Conservation (phyloP, 75 land plant genomes). For the Isoetes taiwanensis region DNA sequence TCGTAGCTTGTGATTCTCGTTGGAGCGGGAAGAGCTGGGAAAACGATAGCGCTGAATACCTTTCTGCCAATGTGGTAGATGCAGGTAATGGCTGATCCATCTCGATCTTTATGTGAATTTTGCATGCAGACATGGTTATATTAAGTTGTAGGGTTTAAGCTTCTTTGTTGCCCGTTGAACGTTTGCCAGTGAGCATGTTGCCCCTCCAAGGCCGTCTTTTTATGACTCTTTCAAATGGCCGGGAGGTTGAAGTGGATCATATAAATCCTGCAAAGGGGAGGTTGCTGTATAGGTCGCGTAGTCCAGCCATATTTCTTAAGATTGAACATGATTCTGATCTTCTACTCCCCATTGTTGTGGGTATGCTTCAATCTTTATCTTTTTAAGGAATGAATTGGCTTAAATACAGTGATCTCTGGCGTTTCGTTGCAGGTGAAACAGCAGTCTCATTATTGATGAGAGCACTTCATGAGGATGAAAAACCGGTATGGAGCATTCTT, state of each 20-base stretch:
- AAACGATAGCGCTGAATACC: no score
- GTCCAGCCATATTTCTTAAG: conserved; percentile 61
- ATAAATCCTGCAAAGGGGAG: conserved; percentile 25
- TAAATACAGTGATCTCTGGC: background rate
- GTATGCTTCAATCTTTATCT: background rate
- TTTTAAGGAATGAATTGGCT: background rate
- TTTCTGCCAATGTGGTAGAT: no score
- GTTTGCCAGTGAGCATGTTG: conserved; percentile 34
- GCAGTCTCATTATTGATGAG: conserved; percentile 52
- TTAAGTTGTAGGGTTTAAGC: no score
- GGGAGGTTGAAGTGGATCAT: conserved; percentile 32
- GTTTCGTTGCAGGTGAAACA: conserved; percentile 33
- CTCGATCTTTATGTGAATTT: no score
- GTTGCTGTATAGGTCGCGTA: conserved; percentile 34
- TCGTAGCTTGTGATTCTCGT: no score
- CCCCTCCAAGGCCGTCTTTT: conserved; percentile 23
- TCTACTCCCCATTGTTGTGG: conserved; percentile 5
- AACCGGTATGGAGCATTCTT: conserved; percentile 13
- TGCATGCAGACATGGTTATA: no score
- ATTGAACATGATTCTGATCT: conserved; percentile 45
- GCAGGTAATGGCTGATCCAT: no score
- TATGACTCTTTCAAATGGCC: conserved; percentile 27
- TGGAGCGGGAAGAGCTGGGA: no score
- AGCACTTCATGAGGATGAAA: conserved; percentile 28
- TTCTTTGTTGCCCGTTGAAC: no score